Evolutionary conservation across 2,329 filamentous ascomycete genomes (phyloP).

Genomic region (Colletotrichum musae): DNA sequence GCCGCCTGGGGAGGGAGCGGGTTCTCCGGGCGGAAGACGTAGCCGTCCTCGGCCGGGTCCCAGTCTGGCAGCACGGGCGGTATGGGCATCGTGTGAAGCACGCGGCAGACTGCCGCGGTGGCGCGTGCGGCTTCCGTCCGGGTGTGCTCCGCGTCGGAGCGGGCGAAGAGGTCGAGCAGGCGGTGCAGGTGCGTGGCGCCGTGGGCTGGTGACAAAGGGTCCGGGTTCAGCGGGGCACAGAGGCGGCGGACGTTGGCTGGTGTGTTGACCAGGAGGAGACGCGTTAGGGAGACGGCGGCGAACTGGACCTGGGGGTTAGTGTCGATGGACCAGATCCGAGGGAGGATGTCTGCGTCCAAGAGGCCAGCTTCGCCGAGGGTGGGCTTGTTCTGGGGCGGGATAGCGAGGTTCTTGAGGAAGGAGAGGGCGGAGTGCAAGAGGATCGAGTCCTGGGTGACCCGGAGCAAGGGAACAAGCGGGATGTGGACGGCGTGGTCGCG

Average conservation of each 20-base stretch:
- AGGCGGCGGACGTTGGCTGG: constrained; percentile 66
- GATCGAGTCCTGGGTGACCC: constrained; percentile 59
- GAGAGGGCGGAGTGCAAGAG: constrained; percentile 71
- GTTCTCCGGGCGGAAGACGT: constrained; percentile 41
- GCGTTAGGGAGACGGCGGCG: constrained; percentile 69
- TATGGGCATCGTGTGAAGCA: constrained; percentile 62
- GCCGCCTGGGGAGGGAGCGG: constrained; percentile 24
- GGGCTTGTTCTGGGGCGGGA: constrained; percentile 69
- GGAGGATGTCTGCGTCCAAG: constrained; percentile 61
- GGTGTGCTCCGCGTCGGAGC: constrained; percentile 64
- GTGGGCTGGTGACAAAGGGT: constrained; percentile 45
- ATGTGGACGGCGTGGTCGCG: constrained; percentile 55
- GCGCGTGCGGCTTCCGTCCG: constrained; percentile 72
- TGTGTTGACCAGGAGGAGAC: constrained; percentile 69
- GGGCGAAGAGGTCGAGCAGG: constrained; percentile 55
- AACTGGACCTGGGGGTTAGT: constrained; percentile 64
- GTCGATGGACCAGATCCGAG: constrained; percentile 68
- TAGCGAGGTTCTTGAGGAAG: constrained; percentile 76
- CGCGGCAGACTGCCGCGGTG: constrained; percentile 66
- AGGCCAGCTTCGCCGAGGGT: constrained; percentile 61
- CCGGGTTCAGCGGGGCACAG: constrained; percentile 57
- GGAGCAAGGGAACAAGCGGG: constrained; percentile 59
- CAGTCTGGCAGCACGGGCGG: constrained; percentile 52
- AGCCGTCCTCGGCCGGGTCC: constrained; percentile 49
- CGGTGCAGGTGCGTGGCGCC: constrained; percentile 53